Evolutionary conservation across 2,329 filamentous ascomycete species (phyloP), one percentile per base, ranked within the genome.

Genomic region (Aspergillus sp.): DNA sequence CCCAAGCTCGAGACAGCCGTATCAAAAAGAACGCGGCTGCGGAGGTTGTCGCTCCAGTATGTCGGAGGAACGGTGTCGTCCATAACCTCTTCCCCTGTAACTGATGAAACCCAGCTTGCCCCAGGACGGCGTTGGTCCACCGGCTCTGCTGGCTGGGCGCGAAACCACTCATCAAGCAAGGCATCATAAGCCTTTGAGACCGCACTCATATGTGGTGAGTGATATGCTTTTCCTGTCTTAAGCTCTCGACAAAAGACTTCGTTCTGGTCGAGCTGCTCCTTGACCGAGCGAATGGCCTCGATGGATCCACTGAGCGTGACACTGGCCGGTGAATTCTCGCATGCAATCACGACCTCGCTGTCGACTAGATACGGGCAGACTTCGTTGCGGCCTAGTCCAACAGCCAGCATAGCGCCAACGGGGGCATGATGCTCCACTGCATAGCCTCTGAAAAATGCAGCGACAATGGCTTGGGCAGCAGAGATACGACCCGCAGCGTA

Each of bases 141-240:
- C 9, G 12, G 6, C 7, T 7, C 3, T 36, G 7, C 19, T 41
- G 10, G 5, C 34, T 4, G 5, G 42, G 19, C 27, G 28, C 27
- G 38, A 45, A 46, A 6, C 36, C n/a, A 9, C 6, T 3, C n/a
- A 44, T n/a, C 19, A 19, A 10, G n/a, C 2, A 29, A 42, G 10
- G 29, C 6, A 10, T 40, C 5, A 43, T 68, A 66, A 9, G 49
- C 41, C 4, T 49, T 49, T 0, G 57, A 52, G 39, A 60, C 59
- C 2, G 47, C 40, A 34, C 48, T 1, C 67, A 72, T 71, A 44
- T 73, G 68, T 28, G 60, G 57, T 1, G 66, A 69, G 49, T 74
- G 71, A 44, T 72, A 74, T 0, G 72, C 70, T 3, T 49, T 62
- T 26, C 68, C 63, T 4, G 73, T 68, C 9, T 43, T 47, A 8